A percentile compares a stretch with the other conserved stretches of the same genome.
Conservation (phyloP, 1,139 yeast genomes). For the Taphrina pruni region DNA sequence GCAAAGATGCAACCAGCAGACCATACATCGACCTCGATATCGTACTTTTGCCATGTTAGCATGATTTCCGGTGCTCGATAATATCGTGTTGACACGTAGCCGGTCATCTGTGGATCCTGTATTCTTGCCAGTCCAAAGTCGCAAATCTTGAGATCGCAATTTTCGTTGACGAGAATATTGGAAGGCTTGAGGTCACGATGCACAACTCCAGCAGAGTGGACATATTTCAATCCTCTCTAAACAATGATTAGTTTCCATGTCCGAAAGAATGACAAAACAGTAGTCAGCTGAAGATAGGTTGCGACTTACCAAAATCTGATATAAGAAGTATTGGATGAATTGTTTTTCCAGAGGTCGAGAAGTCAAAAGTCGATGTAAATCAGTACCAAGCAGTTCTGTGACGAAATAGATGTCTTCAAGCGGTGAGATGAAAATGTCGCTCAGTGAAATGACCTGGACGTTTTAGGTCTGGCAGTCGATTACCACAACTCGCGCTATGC, state of each 20-base stretch:
- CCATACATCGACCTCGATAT: conserved; percentile 98
- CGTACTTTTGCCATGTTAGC: conserved; percentile 99
- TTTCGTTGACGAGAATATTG: conserved; percentile 88
- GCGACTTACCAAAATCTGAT: conserved; percentile 69
- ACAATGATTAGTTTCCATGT: not conserved
- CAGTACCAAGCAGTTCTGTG: conserved; percentile 96
- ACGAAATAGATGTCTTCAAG: conserved; percentile 96
- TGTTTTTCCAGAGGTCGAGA: conserved; percentile 94
- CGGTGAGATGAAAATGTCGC: conserved; percentile 93
- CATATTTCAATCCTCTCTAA: conserved; percentile 83
- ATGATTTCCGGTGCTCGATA: conserved; percentile 98
- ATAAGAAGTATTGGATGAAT: conserved; percentile 92
- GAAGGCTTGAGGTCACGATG: conserved; percentile 94
- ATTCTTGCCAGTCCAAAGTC: conserved; percentile 96
- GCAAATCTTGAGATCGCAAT: conserved; percentile 87
- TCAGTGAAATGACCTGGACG: conserved; percentile 66
- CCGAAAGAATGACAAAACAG: not conserved
- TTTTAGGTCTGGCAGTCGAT: not conserved
- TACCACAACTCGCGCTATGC: conserved; percentile 48
- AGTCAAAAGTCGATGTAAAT: conserved; percentile 84
- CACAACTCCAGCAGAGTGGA: conserved; percentile 95
- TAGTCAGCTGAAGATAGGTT: not conserved
- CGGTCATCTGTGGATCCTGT: conserved; percentile 99
- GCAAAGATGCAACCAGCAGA: conserved; percentile 99
- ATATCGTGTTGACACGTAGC: conserved; percentile 94